Conservation (phyloP, 2,329 filamentous ascomycete species). For the Colletotrichum horii region DNA sequence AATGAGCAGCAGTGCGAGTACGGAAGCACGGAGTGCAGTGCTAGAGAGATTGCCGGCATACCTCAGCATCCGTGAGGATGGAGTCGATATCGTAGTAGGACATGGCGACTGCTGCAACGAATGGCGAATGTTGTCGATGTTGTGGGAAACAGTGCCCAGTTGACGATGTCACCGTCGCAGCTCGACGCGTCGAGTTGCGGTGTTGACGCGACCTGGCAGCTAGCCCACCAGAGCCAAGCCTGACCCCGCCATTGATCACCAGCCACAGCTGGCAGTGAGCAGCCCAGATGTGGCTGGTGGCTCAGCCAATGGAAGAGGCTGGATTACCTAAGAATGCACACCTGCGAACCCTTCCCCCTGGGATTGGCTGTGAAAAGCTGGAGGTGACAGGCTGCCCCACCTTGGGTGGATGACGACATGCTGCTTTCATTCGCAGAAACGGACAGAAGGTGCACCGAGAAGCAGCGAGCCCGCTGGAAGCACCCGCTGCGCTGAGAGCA, state of each 20-base stretch:
- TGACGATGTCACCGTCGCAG: background rate
- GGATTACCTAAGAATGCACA: background rate
- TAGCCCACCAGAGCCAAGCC: background rate
- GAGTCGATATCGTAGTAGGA: conserved; percentile 87
- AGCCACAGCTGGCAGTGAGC: background rate
- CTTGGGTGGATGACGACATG: conserved; percentile 17
- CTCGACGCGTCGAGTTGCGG: background rate
- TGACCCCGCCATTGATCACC: background rate
- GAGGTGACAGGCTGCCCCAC: conserved; percentile 6
- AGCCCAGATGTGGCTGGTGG: accelerated
- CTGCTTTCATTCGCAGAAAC: conserved; percentile 15
- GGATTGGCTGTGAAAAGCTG: background rate
- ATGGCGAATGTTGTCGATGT: background rate
- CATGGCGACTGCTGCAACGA: conserved; percentile 36
- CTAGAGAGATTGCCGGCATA: conserved; percentile 35
- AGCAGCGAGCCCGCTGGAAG: background rate
- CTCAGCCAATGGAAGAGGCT: background rate
- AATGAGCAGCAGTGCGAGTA: too few relatives aligned
- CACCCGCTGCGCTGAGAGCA: background rate
- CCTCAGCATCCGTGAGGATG: conserved; percentile 85
- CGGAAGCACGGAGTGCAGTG: too few relatives aligned
- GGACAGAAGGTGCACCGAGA: background rate
- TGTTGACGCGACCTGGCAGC: background rate
- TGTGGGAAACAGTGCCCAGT: background rate
- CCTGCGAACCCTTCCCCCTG: background rate